Base-by-base conservation (phyloP, 192 early-diverging fungal genomes). In the Phlyctochytrium bullatum region DNA sequence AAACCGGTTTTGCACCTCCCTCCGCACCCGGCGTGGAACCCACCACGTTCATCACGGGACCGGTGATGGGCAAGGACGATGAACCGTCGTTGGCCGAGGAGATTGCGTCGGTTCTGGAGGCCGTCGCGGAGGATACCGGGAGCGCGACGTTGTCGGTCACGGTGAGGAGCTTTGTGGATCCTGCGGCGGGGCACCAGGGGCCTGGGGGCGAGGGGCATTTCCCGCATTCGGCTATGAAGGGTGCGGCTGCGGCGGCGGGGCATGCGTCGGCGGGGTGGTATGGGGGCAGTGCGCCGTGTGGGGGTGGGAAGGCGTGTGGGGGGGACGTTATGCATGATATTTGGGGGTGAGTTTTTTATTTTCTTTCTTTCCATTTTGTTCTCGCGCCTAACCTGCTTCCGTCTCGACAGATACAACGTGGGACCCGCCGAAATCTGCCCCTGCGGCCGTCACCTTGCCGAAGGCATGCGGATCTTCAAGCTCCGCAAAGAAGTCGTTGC, bases 371-470 rank as follows among this genome's bases (percentile, higher is more conserved):
- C n/a, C n/a, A n/a, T n/a, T n/a, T 34, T 29, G 24, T 10, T 34
- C 20, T n/a, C 1, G 32, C 25, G 25, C 35, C 35, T 62, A 1
- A 62, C 61, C 32, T 16, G 16, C 27, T 31, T 40, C 25, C 2
- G 2, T 52, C 34, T 6, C 3, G 16, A 24, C 31, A 64, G 63
- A n/a, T 64, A 64, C 47, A 33, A 64, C n/a, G 36, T 64, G 16
- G 63, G 63, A 1, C 63, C 63, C 31, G 63, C 36, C n/a, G 63
- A 64, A 64, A 52, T 52, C 34, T 64, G 63, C 31, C 63, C 32
- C 12, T 64, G 63, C 28, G 63, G 63, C 34, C 63, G 34, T 17
- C 63, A 64, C 47, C 47, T 64, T 1, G 63, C 63, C 0, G 63
- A 64, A 2, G 63, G 63, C 27, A 23, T 52, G n/a, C 63, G 63